These are phyloP conservation scores for Eucalyptus polyanthemos DNA, from an alignment of 345 rosid species.

Conservation along the genomic window DNA sequence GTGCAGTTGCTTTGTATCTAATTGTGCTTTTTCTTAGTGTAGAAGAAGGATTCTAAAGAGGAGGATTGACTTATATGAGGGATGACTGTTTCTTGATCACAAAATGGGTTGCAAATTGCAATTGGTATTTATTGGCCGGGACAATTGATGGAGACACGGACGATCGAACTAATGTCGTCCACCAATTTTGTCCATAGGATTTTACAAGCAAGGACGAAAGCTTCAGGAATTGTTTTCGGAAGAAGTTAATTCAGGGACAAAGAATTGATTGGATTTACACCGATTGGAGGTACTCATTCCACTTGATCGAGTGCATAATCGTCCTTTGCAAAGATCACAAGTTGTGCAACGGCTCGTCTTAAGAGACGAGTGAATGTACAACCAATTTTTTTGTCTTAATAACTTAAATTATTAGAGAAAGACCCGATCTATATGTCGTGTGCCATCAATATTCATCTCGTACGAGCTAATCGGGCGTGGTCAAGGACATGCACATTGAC, in stretches of 20 bases:
- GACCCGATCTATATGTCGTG: rapidly evolving
- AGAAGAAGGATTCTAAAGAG: background rate
- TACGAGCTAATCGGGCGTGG: background rate
- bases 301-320: background rate
- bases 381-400: background rate
- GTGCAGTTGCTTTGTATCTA: background rate
- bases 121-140: background rate
- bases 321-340: background rate
- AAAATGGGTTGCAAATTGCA: background rate
- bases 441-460: background rate
- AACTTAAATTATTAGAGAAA: background rate
- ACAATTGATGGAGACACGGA: background rate
- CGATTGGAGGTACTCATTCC: background rate
- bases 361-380: background rate
- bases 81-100: background rate
- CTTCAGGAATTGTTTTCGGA: background rate
- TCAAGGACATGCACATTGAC: background rate
- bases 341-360: background rate
- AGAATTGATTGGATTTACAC: background rate
- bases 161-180: background rate
- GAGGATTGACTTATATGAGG: background rate
- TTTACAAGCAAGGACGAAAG: background rate
- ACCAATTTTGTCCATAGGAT: background rate
- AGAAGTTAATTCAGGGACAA: background rate
- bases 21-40: background rate